Evolutionary conservation across 2,329 filamentous ascomycete genomes (phyloP), one percentile per base, ranked within the genome.

Genomic region (Ophiocordyceps camponoti-floridani): DNA sequence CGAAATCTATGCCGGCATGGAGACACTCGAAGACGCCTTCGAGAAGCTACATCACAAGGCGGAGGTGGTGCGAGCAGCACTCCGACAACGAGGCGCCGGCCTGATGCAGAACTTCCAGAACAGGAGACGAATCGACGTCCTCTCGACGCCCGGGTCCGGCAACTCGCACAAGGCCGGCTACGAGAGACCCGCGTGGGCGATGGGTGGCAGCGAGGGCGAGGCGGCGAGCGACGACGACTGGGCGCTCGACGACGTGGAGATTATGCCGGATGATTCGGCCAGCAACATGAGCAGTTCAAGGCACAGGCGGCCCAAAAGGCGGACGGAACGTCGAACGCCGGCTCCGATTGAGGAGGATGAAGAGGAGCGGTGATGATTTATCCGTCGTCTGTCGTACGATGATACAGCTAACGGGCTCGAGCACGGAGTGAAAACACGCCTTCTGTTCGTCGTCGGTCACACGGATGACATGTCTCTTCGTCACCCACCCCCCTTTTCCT

Each of bases 1-100:
- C 7, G 86, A 94, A 56, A 94, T 96, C 47, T 95, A 89, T 62
- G 73, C 78, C 31, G 85, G 88, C 49, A 96, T 96, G 89, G 89
- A 96, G 63, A 79, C 79, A 0, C 73, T 96, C 23, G 89, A 96
- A 61, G 86, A 95, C 56, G 87, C 88, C 0, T 95, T 96, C 53
- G 89, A 96, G 64, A 78, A 77, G 27, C 70, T 96, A n/a, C 89
- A 96, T 58, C 74, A 77, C 51, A 82, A 81, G 55, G 89, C 89
- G 2, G 87, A 95, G 63, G 62, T 70, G 16, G 84, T 95, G 14
- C 79, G 89, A 5, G 79, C 76, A 19, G 76, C 81, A 1, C 70
- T 96, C 5, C 81, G 88, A 6, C 83, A 91, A 57, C 82, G 89
- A 38, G 79, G 81, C 13, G 85, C 86, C 0, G 88, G 85, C 1